These are phyloP conservation scores for Ophiocordyceps camponoti-floridani DNA, from an alignment of 2,329 filamentous ascomycete genomes.

Conservation along the genomic window DNA sequence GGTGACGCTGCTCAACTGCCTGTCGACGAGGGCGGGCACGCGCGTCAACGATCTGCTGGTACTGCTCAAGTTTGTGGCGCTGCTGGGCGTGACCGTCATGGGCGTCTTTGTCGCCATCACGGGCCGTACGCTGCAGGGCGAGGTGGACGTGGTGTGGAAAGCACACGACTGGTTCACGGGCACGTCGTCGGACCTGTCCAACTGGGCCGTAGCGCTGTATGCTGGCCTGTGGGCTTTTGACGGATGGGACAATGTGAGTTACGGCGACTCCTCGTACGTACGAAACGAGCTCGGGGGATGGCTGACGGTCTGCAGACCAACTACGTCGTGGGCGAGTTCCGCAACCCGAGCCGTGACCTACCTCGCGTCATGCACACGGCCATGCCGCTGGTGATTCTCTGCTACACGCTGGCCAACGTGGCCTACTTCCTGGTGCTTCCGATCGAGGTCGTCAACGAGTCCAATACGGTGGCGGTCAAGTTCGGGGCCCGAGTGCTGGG, in stretches of 20 bases:
- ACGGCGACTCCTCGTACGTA: too few relatives aligned
- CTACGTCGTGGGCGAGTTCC: constrained; percentile 94
- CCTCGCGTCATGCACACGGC: constrained; percentile 92
- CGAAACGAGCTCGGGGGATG: too few relatives aligned
- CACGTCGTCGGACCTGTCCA: constrained; percentile 61
- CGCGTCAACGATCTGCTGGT: constrained; percentile 83
- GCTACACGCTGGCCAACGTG: constrained; percentile 80
- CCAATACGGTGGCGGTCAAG: constrained; percentile 89
- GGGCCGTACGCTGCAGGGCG: constrained; percentile 59
- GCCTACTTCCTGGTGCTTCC: constrained; percentile 92
- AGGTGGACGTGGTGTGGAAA: constrained; percentile 74
- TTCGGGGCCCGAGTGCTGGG: constrained; percentile 89
- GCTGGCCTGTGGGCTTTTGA: constrained; percentile 96
- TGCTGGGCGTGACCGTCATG: constrained; percentile 71
- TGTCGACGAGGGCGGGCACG: constrained; percentile 78
- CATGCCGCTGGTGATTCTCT: constrained; percentile 82
- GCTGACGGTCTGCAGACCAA: constrained; percentile 47
- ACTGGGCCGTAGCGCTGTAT: constrained; percentile 88
- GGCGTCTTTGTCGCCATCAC: constrained; percentile 82
- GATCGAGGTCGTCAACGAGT: constrained; percentile 58
- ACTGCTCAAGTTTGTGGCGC: constrained; percentile 88
- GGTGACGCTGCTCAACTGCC: constrained; percentile 74
- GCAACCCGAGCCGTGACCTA: constrained; percentile 75
- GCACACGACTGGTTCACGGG: constrained; percentile 73
- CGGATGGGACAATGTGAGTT: constrained; percentile 92